Base-by-base conservation (phyloP, 192 early-diverging fungal species). In the Ramicandelaber brevisporus region DNA sequence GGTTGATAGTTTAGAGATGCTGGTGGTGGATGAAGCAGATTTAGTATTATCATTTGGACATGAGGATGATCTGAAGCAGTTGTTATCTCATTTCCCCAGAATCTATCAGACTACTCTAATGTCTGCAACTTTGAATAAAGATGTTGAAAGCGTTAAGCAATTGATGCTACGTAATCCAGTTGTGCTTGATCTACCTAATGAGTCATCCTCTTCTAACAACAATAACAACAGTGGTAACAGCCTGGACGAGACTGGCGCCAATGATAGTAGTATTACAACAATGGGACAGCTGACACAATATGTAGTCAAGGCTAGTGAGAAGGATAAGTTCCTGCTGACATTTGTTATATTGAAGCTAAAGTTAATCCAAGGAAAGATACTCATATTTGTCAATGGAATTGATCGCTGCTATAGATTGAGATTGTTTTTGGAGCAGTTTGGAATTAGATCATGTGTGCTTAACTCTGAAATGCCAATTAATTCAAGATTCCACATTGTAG, bases 1-100 rank as follows among this genome's bases (percentile, higher is more conserved):
- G 34, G 47, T 49, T 18, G 43, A 55, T 3, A 38, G 50, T 5
- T 47, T 90, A 21, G 74, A 86, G 31, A 76, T 70, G 6, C 58
- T 98, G 25, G 80, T 93, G 10, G 79, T 98, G 25, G 92, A 97
- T 31, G 92, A 98, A 53, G 87, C 87, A 0, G 92, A 98, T 53
- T 48, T 93, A 30, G 69, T 98, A 1, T 50, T 88, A 28, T 83
- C 78, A 20, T 98, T 82, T 52, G 92, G 88, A 10, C 81, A 89
- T 37, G 76, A 83, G 38, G 71, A 78, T 20, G 92, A 98, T 43
- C 46, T 98, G 18, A 59, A 64, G 27, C 65, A 70, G 17, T 56
- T 93, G 10, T 38, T 84, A 21, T 42, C 57, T 6, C 59, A 63
- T 27, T 43, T 84, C 34, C 84, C 87, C 26, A 74, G 78, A 50